Base-by-base conservation (phyloP, 441 rosid genomes). In the Rhodomyrtus psidioides region DNA sequence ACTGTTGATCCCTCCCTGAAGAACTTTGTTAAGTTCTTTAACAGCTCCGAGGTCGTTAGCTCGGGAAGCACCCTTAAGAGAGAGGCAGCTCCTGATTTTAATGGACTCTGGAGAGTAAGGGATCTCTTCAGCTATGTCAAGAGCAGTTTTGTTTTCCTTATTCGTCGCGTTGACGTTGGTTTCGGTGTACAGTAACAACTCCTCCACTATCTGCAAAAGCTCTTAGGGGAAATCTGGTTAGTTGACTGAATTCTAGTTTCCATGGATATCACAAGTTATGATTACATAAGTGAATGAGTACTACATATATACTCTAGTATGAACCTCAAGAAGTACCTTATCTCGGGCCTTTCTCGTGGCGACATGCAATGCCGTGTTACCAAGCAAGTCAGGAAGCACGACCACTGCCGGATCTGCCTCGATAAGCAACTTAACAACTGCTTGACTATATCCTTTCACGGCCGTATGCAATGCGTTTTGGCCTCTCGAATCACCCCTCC, bases 381-480 rank as follows among this genome's bases (percentile, higher is more conserved):
- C 84, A 30, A 82, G 46, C 60, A 28, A 19, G 46, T 82, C 84
- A 55, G 84, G 84, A 16, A 82, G 28, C 49, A 55, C 46, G 21
- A 82, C 84, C 44, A 82, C 46, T 2, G 51, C 51, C 23, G 84
- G 59, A 82, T 82, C 84, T 49, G 60, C 84, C 56, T 82, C 60
- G 9, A 82, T 34, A 30, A 82, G 42, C 51, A 82, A 53, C 84
- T 56, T 82, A 23, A 82, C 84, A 23, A 82, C 84, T 82, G 30
- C 60, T 19, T 42, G 84, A 28, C 86, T 75, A 19, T 30, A 27
- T 55, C 86, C 86, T 56, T 19, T 85, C 51, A 74, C 12, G n/a
- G 86, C 70, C 83, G 42, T 8, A 79, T 85, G 86, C 57, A 85
- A 34, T 28, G 86, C 70, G 19, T 54, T 85, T 79, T 75, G 74